A percentile compares a stretch with the other conserved stretches of the same genome.
phyloP scores from a whole-genome alignment of 2,329 filamentous ascomycete genomes.

The Dissoconium aciculare region DNA sequence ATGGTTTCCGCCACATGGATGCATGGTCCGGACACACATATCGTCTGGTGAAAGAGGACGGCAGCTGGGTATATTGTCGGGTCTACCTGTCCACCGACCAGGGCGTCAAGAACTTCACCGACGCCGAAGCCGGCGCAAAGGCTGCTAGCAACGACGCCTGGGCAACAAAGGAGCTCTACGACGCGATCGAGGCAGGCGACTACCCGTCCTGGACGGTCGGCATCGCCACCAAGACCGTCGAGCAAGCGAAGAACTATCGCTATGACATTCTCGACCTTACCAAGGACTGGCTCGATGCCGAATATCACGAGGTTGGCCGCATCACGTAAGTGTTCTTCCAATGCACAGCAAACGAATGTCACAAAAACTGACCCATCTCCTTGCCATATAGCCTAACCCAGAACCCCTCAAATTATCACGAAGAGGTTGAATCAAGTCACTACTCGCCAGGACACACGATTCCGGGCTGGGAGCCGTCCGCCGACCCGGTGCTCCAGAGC shows the following conservation, averaged over 20 bases:
- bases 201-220: conserved; percentile 31
- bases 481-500: conserved; percentile 36
- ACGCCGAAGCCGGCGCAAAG: conserved; percentile 17
- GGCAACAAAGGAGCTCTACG: conserved; percentile 34
- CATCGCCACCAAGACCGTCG: conserved; percentile 33
- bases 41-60: conserved; percentile 30
- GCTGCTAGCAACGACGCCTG: conserved; percentile 38
- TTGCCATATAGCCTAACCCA: conserved; percentile 39
- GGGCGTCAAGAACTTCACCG: conserved; percentile 35
- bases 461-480: conserved; percentile 36
- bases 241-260: conserved; percentile 35
- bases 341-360: neutral
- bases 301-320: conserved; percentile 27
- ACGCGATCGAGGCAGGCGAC: conserved; percentile 30
- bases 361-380: conserved; percentile 30
- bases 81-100: conserved; percentile 24
- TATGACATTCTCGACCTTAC: conserved; percentile 41
- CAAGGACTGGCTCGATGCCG: conserved; percentile 36
- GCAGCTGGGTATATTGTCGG: conserved; percentile 32
- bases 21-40: conserved; percentile 12
- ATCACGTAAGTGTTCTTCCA: conserved; percentile 1
- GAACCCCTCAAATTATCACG: conserved; percentile 39
- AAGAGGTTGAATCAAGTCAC: conserved; percentile 38
- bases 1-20: conserved; percentile 25
- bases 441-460: conserved; percentile 39